Percentiles rank a stretch among this genome's conserved stretches.
Conservation (phyloP, 768 basidiomycete species). For the Termitomyces sp. region DNA sequence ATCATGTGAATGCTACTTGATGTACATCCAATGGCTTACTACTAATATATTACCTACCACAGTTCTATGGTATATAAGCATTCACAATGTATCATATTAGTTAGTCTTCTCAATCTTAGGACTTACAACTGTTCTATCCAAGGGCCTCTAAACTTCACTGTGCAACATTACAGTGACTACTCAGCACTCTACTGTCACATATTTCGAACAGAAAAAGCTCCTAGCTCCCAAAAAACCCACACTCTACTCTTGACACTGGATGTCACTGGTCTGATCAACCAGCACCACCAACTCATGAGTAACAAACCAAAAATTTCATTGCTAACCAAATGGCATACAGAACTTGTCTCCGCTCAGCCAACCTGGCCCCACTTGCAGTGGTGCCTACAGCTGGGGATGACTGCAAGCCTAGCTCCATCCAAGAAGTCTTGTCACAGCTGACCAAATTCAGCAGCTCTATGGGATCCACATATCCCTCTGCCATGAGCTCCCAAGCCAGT, state of each 20-base stretch:
- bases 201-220: no score
- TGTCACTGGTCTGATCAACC: not conserved
- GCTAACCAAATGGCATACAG: not conserved
- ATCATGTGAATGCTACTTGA: no score
- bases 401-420: fast-evolving
- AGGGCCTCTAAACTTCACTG: no score
- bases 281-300: not conserved
- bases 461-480: not conserved
- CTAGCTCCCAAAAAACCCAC: no score
- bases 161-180: no score
- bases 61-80: no score
- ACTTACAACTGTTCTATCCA: no score
- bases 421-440: not conserved
- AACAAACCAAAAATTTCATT: not conserved
- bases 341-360: not conserved
- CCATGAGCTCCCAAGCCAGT: not conserved
- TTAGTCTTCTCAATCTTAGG: no score
- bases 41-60: no score
- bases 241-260: not conserved
- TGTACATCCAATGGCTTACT: no score
- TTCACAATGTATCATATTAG: no score
- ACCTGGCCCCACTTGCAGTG: not conserved
- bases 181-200: no score
- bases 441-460: not conserved
- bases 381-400: not conserved